Percentiles rank a stretch among this genome's conserved stretches.
phyloP scores from a whole-genome alignment of 192 early-diverging fungal species.

The Backusella circina region DNA sequence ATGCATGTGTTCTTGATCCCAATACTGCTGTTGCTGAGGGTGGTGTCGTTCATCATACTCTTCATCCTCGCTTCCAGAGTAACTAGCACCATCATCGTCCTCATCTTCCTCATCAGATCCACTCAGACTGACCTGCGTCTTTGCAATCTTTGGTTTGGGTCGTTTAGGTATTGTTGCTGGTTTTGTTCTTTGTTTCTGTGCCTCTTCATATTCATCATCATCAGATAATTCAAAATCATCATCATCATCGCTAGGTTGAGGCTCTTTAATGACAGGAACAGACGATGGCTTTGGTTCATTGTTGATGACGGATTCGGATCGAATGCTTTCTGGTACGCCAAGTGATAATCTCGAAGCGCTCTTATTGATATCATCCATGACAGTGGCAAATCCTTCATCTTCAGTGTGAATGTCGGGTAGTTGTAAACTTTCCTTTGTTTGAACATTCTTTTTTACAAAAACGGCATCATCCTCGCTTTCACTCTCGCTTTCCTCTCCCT shows the following conservation, averaged over 20 bases:
- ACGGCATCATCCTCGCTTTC: slow-evolving; percentile 15
- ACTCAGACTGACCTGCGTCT: slow-evolving; percentile 15
- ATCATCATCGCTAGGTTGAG: neutral
- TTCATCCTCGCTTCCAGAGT: neutral
- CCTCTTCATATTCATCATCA: slow-evolving; percentile 7
- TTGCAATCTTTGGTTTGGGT: slow-evolving; percentile 10
- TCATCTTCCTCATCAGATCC: slow-evolving; percentile 11
- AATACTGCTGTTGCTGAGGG: slow-evolving; percentile 10
- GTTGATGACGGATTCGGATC: neutral
- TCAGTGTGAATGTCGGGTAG: neutral
- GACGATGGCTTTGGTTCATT: neutral
- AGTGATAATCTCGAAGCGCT: neutral
- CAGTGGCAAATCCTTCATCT: slow-evolving; percentile 10
- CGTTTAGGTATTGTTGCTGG: neutral
- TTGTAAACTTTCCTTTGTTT: slow-evolving; percentile 1
- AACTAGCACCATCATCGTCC: neutral
- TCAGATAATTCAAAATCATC: slow-evolving; percentile 3
- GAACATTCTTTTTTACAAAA: neutral
- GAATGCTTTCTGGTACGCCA: neutral
- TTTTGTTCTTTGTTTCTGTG: neutral
- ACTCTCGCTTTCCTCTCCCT: slow-evolving; percentile 13
- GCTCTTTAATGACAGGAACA: neutral
- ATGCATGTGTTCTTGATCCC: neutral
- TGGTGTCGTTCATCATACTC: neutral
- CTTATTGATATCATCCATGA: neutral